These are phyloP conservation scores for Rhodosporidiobolus odoratus DNA, from an alignment of 768 basidiomycete genomes.

Conservation along the genomic window DNA sequence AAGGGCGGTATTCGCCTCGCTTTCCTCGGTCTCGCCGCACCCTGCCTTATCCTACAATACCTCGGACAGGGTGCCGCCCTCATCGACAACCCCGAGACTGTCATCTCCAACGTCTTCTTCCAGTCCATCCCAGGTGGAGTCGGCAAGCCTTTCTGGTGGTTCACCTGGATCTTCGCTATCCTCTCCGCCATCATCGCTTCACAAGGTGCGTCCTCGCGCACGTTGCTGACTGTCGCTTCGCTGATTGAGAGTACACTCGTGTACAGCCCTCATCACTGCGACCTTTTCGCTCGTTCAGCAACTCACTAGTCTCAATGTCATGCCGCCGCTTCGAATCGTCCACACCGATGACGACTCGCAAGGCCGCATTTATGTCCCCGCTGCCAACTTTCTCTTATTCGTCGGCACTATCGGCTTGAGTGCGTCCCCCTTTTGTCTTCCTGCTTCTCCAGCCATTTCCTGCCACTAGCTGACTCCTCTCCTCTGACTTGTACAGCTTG, in stretches of 20 bases:
- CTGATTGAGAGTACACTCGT: conserved; percentile 47
- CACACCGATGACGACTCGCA: conserved; percentile 60
- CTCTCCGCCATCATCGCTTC: conserved; percentile 56
- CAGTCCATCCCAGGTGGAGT: conserved; percentile 58
- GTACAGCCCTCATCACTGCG: conserved; percentile 60
- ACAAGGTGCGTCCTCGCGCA: conserved; percentile 2
- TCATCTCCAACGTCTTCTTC: conserved; percentile 61
- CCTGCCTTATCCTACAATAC: conserved; percentile 60
- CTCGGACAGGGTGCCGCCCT: conserved; percentile 67
- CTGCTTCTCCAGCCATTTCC: background rate
- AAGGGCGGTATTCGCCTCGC: conserved; percentile 56
- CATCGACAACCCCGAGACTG: conserved; percentile 53
- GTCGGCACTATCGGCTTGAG: conserved; percentile 29
- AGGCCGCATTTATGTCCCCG: conserved; percentile 65
- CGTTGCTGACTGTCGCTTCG: background rate
- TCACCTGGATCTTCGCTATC: conserved; percentile 61
- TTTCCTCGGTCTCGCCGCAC: conserved; percentile 55
- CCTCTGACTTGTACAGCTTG: conserved; percentile 53
- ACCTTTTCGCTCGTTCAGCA: conserved; percentile 58
- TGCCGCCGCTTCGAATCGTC: conserved; percentile 47
- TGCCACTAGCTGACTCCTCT: background rate
- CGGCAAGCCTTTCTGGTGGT: conserved; percentile 61
- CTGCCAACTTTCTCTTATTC: conserved; percentile 55
- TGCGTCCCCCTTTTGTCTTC: background rate
- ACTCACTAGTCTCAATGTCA: conserved; percentile 53